Percentiles rank a stretch among this genome's conserved stretches.
Evolutionary conservation across 2,329 filamentous ascomycete genomes (phyloP).

Genomic region (Diaporthe australafricana): DNA sequence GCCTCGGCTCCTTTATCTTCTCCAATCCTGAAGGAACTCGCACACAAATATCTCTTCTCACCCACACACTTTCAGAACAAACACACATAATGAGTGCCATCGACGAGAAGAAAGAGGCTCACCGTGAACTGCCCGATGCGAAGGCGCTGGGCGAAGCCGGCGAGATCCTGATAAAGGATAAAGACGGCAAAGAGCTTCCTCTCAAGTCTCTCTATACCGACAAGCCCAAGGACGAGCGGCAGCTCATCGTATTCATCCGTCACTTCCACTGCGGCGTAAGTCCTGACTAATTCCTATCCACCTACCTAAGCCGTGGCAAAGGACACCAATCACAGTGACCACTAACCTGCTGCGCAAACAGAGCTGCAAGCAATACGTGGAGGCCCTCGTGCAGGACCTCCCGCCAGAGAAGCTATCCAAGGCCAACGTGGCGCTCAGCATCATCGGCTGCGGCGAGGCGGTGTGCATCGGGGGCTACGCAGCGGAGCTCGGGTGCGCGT

Average conservation of each 20-base stretch:
- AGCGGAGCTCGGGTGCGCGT: not conserved
- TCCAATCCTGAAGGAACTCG: no score
- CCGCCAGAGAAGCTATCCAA: conserved; percentile 6
- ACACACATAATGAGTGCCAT: not conserved
- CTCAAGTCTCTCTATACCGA: conserved; percentile 14
- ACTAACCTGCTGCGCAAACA: not conserved
- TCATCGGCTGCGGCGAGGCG: conserved; percentile 24
- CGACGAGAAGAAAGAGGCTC: not conserved
- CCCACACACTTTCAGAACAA: no score
- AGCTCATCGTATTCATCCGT: conserved; percentile 27
- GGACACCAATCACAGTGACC: not conserved
- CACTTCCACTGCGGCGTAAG: conserved; percentile 32
- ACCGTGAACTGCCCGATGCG: conserved; percentile 15
- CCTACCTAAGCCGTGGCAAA: not conserved
- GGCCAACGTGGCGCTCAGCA: conserved; percentile 6
- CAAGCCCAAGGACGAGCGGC: conserved; percentile 19
- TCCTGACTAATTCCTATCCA: not conserved
- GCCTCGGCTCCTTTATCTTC: no score
- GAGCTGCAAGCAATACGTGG: conserved; percentile 24
- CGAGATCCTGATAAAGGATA: conserved; percentile 27
- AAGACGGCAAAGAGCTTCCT: conserved; percentile 3
- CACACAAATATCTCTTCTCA: no score
- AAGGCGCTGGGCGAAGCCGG: conserved; percentile 10
- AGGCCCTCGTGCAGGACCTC: conserved; percentile 9
- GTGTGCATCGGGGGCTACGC: conserved; percentile 15